These are phyloP conservation scores for Protea cynaroides DNA, from an alignment of 164 flowering plant species.

Conservation along the genomic window DNA sequence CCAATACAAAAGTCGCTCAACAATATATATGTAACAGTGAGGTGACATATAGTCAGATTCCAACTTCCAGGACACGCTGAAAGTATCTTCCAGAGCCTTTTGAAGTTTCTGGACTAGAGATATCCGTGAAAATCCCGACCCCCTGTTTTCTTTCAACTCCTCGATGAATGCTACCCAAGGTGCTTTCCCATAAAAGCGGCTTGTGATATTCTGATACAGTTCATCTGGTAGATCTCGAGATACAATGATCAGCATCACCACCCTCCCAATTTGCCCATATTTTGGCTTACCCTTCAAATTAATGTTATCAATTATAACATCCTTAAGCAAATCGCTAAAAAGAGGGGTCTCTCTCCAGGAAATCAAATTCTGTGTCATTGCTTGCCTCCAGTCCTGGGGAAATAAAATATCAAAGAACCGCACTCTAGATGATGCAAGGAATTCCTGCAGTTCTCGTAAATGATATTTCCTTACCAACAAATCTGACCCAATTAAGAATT, in stretches of 20 bases:
- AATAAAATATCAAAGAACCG: constrained; percentile 26
- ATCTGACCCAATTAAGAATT: constrained; percentile 25
- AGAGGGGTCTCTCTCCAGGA: constrained; percentile 30
- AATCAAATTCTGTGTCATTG: constrained; percentile 29
- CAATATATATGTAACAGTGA: constrained; percentile 42
- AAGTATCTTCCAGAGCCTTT: constrained; percentile 10
- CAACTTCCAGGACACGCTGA: constrained; percentile 26
- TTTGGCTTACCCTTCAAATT: constrained; percentile 19
- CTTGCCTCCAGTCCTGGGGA: constrained; percentile 33
- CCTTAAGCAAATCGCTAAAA: constrained; percentile 30
- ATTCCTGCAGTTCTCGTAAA: constrained; percentile 2
- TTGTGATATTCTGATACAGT: constrained; percentile 19
- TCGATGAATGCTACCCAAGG: constrained; percentile 39
- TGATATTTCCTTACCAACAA: constrained; percentile 4
- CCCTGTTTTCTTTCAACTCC: constrained; percentile 9
- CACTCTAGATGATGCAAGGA: constrained; percentile 14
- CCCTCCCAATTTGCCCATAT: constrained; percentile 49
- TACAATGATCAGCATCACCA: constrained; percentile 36
- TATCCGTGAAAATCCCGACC: constrained; percentile 7
- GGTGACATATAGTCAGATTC: constrained; percentile 51
- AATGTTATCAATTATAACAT: constrained; percentile 19
- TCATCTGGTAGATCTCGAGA: constrained; percentile 26
- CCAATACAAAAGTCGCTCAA: constrained; percentile 46
- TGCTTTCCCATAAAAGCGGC: constrained; percentile 12
- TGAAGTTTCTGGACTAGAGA: constrained; percentile 15